These are phyloP conservation scores for Ocimum tenuiflorum DNA, from an alignment of 257 asterid genomes.

Conservation along the genomic window DNA sequence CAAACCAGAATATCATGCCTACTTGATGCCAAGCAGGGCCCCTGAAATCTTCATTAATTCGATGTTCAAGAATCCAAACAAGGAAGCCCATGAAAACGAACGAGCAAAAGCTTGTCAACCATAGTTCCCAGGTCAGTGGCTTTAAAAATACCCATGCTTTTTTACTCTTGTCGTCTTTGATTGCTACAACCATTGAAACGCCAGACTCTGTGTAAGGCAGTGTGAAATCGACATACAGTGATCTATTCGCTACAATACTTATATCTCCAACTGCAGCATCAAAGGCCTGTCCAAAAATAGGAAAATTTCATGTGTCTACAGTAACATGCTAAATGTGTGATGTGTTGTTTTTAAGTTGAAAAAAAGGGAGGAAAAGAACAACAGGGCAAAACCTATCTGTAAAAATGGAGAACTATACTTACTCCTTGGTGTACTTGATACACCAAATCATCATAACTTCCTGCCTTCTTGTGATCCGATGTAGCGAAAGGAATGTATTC, in stretches of 20 bases:
- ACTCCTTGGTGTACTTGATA: slow-evolving; percentile 25
- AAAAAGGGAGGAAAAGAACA: no score
- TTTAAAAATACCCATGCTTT: slow-evolving; percentile 30
- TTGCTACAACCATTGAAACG: slow-evolving; percentile 30
- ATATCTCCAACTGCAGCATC: slow-evolving; percentile 39
- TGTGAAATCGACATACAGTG: slow-evolving; percentile 34
- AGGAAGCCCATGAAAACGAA: slow-evolving; percentile 24
- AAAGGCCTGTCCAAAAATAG: slow-evolving; percentile 20
- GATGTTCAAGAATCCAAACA: slow-evolving; percentile 36
- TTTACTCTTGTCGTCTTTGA: slow-evolving; percentile 12
- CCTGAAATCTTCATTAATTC: slow-evolving; percentile 30
- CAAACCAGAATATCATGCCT: slow-evolving; percentile 40
- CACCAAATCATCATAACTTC: slow-evolving; percentile 20
- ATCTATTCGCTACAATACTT: slow-evolving; percentile 28
- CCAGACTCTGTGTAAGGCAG: slow-evolving; percentile 35
- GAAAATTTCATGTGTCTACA: neutral
- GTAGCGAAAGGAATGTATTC: slow-evolving; percentile 30
- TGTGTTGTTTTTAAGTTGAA: neutral
- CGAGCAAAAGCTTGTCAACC: slow-evolving; percentile 31
- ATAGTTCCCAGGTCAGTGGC: no score
- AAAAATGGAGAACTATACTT: slow-evolving; percentile 14
- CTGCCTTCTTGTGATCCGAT: slow-evolving; percentile 1
- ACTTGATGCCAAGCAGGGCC: slow-evolving; percentile 36
- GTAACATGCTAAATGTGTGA: no score
- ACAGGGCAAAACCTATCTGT: slow-evolving; percentile 9